Conservation (phyloP, 2,329 filamentous ascomycete genomes). For the Exophiala aquamarina region DNA sequence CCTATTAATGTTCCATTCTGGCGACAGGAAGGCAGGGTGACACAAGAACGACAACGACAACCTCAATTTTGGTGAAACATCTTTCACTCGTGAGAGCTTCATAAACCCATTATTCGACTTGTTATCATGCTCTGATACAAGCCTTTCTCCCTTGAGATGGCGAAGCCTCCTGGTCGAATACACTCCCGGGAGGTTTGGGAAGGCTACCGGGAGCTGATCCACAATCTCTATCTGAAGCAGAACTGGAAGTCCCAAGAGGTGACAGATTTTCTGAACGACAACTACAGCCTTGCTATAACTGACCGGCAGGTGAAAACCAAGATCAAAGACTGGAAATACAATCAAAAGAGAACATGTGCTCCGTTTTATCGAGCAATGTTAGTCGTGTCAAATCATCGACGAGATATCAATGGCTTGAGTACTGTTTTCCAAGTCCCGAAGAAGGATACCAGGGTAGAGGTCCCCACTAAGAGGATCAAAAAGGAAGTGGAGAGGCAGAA, state of each 20-base stretch:
- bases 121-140: too few relatives aligned
- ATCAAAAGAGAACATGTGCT: conserved; percentile 19
- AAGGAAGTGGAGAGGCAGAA: conserved; percentile 22
- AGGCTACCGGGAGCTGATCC: conserved; percentile 10
- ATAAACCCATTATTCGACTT: too few relatives aligned
- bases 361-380: conserved; percentile 22
- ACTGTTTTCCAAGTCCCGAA: conserved; percentile 21
- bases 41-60: too few relatives aligned
- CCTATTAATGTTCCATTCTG: too few relatives aligned
- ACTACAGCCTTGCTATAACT: conserved; percentile 12
- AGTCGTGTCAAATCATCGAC: conserved; percentile 7
- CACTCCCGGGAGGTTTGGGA: conserved; percentile 22
- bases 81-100: too few relatives aligned
- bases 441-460: conserved; percentile 6
- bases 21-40: too few relatives aligned
- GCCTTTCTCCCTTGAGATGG: conserved; percentile 2
- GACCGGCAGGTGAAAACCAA: conserved; percentile 22
- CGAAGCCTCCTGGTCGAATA: conserved; percentile 6
- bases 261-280: conserved; percentile 7
- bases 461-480: conserved; percentile 13
- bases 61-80: too few relatives aligned
- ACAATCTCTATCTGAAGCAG: conserved; percentile 16
- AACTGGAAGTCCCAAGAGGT: conserved; percentile 16
- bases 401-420: background rate
- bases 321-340: conserved; percentile 22